phyloP scores from a whole-genome alignment of 2,329 filamentous ascomycete species.

The Penicillium sp. region DNA sequence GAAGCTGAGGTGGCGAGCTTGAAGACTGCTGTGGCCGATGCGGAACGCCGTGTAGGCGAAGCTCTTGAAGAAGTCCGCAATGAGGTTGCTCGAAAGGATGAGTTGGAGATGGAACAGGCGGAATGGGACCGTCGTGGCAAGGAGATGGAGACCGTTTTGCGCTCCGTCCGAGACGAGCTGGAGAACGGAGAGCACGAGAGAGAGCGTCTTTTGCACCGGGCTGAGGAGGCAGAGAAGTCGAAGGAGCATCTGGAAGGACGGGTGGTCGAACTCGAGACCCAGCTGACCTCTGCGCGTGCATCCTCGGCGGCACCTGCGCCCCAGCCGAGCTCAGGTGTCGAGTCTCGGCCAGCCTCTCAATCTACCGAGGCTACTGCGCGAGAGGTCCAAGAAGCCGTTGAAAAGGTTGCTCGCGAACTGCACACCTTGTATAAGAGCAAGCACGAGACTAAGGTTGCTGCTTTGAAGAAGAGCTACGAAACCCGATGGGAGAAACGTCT shows the following conservation, averaged over 20 bases:
- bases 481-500: slow-evolving; percentile 84
- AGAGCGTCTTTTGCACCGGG: slow-evolving; percentile 67
- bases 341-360: slow-evolving; percentile 33
- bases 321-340: slow-evolving; percentile 27
- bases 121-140: slow-evolving; percentile 78
- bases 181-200: slow-evolving; percentile 70
- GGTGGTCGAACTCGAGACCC: slow-evolving; percentile 43
- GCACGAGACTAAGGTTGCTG: slow-evolving; percentile 91
- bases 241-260: slow-evolving; percentile 42
- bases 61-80: slow-evolving; percentile 78
- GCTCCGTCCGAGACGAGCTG: slow-evolving; percentile 76
- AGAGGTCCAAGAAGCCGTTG: slow-evolving; percentile 78
- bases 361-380: slow-evolving; percentile 43
- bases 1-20: slow-evolving; percentile 85
- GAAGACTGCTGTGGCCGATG: slow-evolving; percentile 80
- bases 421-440: slow-evolving; percentile 94
- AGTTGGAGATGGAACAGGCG: slow-evolving; percentile 66
- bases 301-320: slow-evolving; percentile 12
- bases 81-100: slow-evolving; percentile 63
- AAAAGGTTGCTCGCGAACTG: slow-evolving; percentile 88
- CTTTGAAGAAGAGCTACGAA: slow-evolving; percentile 76
- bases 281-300: slow-evolving; percentile 39
- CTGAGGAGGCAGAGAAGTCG: slow-evolving; percentile 67
- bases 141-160: slow-evolving; percentile 77
- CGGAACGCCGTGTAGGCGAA: slow-evolving; percentile 85